These are phyloP conservation scores for Oryza glaberrima DNA, from an alignment of 176 grass and related monocot species.

Conservation along the genomic window DNA sequence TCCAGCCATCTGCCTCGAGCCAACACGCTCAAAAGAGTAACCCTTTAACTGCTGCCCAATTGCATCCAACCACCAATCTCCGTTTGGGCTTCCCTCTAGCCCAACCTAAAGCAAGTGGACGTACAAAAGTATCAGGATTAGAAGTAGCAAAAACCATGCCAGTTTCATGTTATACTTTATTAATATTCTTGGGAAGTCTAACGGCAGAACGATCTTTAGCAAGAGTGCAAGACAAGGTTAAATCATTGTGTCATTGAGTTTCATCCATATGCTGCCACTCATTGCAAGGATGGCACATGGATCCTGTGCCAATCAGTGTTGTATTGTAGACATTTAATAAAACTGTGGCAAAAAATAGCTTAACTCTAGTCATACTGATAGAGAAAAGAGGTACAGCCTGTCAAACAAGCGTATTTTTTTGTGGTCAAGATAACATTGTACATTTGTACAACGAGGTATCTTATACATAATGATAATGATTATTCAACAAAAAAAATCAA, in stretches of 20 bases:
- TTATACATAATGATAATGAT: neutral
- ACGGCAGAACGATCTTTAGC: slow-evolving; percentile 12
- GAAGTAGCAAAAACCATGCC: slow-evolving; percentile 19
- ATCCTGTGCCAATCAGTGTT: neutral
- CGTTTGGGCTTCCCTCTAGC: slow-evolving; percentile 89
- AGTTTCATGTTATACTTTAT: neutral
- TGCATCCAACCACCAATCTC: slow-evolving; percentile 91
- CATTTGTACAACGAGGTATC: slow-evolving; percentile 1
- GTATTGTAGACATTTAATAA: neutral
- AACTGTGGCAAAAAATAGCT: neutral
- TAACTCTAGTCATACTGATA: neutral
- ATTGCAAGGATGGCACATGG: neutral
- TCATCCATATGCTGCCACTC: neutral
- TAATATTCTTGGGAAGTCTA: slow-evolving; percentile 1
- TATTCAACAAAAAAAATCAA: neutral
- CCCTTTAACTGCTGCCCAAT: slow-evolving; percentile 72
- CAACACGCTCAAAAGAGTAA: slow-evolving; percentile 67
- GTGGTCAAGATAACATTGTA: slow-evolving; percentile 8
- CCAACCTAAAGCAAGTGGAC: slow-evolving; percentile 66
- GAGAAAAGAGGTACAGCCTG: neutral
- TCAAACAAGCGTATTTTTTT: neutral
- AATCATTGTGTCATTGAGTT: neutral
- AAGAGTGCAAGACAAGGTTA: neutral
- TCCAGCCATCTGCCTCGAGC: slow-evolving; percentile 86
- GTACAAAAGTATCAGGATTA: slow-evolving; percentile 21